Evolutionary conservation across 805 yeast genomes (phyloP).

Genomic region (Ogataea polymorpha): DNA sequence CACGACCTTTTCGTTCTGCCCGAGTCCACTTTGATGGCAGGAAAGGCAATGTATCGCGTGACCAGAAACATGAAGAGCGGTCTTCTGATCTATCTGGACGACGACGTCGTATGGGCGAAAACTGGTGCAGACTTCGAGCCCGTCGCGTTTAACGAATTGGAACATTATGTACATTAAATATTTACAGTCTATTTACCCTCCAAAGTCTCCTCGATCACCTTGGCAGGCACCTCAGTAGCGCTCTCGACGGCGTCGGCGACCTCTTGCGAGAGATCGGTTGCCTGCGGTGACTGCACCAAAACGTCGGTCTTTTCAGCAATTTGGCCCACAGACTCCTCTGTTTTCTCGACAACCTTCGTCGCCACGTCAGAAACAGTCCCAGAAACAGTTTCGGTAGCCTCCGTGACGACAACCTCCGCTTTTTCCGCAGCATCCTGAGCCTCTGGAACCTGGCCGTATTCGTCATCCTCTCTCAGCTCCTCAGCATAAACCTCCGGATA

Average conservation of each 20-base stretch:
- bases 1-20: slow-evolving; percentile 44
- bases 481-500: slow-evolving; percentile 94
- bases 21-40: slow-evolving; percentile 30
- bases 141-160: slow-evolving; percentile 34
- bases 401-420: slow-evolving; percentile 11
- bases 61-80: slow-evolving; percentile 36
- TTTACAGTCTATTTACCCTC: slow-evolving; percentile 6
- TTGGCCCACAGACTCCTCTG: not conserved
- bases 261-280: slow-evolving; percentile 1
- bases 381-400: slow-evolving; percentile 14
- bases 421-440: slow-evolving; percentile 20
- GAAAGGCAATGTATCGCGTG: slow-evolving; percentile 44
- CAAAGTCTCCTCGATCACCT: slow-evolving; percentile 9
- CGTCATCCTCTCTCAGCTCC: slow-evolving; percentile 79
- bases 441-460: slow-evolving; percentile 31
- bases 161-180: slow-evolving; percentile 11
- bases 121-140: slow-evolving; percentile 39
- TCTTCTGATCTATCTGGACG: slow-evolving; percentile 48
- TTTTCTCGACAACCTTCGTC: not conserved
- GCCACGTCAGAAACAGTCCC: slow-evolving; percentile 3
- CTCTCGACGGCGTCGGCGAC: slow-evolving; percentile 14
- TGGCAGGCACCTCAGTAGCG: slow-evolving; percentile 11
- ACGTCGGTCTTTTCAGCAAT: not conserved
- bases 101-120: slow-evolving; percentile 55
- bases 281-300: slow-evolving; percentile 2